These are phyloP conservation scores for Trichoderma cornu-damae DNA, from an alignment of 2,329 filamentous ascomycete species.

Conservation along the genomic window DNA sequence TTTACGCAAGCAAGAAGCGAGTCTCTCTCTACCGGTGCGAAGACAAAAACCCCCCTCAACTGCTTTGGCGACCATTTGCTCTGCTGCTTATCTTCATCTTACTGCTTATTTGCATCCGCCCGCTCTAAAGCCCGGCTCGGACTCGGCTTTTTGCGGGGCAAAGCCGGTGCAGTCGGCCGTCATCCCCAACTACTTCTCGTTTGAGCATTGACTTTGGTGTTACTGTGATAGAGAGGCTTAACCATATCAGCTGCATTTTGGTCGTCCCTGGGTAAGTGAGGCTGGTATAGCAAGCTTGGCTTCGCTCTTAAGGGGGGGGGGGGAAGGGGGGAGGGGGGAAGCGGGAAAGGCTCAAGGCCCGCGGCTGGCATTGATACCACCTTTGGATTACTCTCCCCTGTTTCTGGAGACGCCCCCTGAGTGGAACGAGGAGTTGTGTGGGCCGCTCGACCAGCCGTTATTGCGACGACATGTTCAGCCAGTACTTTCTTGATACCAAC, in stretches of 20 bases:
- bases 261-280: too few species aligned
- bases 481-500: conserved; percentile 11
- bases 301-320: too few species aligned
- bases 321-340: too few species aligned
- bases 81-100: neutral
- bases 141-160: conserved; percentile 16
- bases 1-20: neutral
- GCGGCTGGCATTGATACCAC: neutral
- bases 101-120: too few species aligned
- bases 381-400: neutral
- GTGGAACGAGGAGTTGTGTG: neutral
- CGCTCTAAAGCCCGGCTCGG: neutral
- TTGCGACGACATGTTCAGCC: conserved; percentile 18
- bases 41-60: neutral
- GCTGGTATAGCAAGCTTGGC: neutral
- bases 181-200: neutral
- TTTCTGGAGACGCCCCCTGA: neutral
- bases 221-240: neutral
- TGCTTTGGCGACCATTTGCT: neutral
- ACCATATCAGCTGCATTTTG: neutral
- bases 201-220: neutral
- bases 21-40: neutral
- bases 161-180: neutral
- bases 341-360: neutral
- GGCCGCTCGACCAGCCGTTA: neutral